Evolutionary conservation across 371 early-diverging fungal species (phyloP).

Genomic region (Blakeslea trispora): DNA sequence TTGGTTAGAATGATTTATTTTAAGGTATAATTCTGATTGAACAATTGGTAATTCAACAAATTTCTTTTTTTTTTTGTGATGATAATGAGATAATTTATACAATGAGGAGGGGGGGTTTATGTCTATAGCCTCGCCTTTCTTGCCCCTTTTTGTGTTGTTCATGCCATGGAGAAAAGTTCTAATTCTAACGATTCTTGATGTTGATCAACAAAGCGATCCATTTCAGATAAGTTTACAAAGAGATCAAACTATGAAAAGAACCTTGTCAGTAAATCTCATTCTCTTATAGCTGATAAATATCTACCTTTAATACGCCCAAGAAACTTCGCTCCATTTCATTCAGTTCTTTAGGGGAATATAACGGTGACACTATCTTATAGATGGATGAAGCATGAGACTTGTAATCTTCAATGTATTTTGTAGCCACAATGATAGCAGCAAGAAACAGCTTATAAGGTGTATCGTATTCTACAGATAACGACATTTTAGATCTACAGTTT

Average conservation of each 20-base stretch:
- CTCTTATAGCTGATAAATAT: neutral
- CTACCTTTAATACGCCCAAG: conserved; percentile 33
- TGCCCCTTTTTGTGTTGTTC: too few species aligned
- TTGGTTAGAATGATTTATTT: too few species aligned
- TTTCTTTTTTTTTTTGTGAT: too few species aligned
- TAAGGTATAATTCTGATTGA: too few species aligned
- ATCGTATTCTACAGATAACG: conserved; percentile 53
- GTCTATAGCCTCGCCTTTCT: neutral
- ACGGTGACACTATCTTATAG: conserved; percentile 34
- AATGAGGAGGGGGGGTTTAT: too few species aligned
- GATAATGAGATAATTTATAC: neutral
- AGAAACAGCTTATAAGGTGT: conserved; percentile 76
- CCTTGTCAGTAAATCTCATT: too few species aligned
- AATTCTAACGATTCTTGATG: conserved; percentile 31
- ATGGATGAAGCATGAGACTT: conserved; percentile 37
- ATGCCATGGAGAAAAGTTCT: conserved; percentile 19
- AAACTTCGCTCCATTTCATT: conserved; percentile 56
- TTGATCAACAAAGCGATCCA: conserved; percentile 26
- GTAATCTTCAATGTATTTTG: conserved; percentile 67
- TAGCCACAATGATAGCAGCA: conserved; percentile 71
- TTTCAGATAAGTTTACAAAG: conserved; percentile 27
- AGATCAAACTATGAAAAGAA: conserved; percentile 28
- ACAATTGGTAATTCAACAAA: too few species aligned
- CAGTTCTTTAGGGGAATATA: conserved; percentile 64
- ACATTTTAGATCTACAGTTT: too few species aligned